Percentiles rank a stretch among this genome's conserved stretches.
Conservation (phyloP, 1,284 basidiomycete species). For the Ganoderma lucidum region DNA sequence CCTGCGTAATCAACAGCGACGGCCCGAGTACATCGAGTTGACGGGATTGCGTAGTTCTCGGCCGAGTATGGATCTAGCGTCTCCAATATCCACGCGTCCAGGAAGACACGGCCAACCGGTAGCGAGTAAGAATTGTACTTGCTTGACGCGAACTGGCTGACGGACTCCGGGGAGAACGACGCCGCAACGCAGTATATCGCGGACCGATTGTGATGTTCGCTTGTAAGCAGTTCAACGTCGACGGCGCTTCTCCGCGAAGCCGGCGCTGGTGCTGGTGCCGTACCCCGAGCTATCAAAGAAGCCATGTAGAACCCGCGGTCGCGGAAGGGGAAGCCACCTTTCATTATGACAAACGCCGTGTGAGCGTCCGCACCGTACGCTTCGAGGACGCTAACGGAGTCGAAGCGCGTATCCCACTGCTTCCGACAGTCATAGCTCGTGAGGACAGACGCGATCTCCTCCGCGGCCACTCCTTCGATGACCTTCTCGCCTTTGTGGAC, state of each 20-base stretch:
- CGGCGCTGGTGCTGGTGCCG: conserved; percentile 46
- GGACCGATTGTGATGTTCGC: conserved; percentile 47
- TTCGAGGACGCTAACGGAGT: conserved; percentile 75
- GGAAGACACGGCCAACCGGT: conserved; percentile 83
- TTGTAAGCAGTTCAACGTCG: conserved; percentile 38
- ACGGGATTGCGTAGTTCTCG: conserved; percentile 95
- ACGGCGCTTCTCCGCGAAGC: conserved; percentile 39
- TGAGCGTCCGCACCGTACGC: conserved; percentile 83
- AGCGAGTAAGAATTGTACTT: conserved; percentile 85
- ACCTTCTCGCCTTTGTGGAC: conserved; percentile 93
- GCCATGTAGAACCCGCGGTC: conserved; percentile 90
- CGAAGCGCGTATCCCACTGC: conserved; percentile 88
- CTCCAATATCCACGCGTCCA: conserved; percentile 98
- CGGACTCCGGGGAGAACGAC: conserved; percentile 74
- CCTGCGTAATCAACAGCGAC: conserved; percentile 92
- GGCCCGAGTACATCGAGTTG: conserved; percentile 89
- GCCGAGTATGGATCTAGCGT: conserved; percentile 97
- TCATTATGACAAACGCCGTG: conserved; percentile 74
- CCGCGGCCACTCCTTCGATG: conserved; percentile 93
- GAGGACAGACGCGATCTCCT: conserved; percentile 84
- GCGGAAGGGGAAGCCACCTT: conserved; percentile 90
- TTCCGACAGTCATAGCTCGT: conserved; percentile 77
- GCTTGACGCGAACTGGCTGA: conserved; percentile 58
- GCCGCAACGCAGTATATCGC: conserved; percentile 83
- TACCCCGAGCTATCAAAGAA: conserved; percentile 74